Conservation (phyloP, 805 yeast genomes). For the Yamadazyma scolyti region DNA sequence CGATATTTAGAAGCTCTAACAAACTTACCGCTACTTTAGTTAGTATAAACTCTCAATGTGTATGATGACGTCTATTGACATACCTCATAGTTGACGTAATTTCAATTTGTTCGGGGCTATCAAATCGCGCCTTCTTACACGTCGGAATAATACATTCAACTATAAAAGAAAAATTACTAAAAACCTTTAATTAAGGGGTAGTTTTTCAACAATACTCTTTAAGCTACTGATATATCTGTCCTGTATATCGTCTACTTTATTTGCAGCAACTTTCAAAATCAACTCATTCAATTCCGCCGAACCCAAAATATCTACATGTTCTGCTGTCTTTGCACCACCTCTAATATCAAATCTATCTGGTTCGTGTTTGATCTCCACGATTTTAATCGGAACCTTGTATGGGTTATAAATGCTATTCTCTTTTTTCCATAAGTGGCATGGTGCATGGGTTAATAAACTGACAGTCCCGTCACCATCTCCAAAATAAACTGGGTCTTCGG, state of each 20-base stretch:
- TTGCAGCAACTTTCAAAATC: slow-evolving; percentile 76
- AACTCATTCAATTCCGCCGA: slow-evolving; percentile 89
- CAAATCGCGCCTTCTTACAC: too few relatives aligned
- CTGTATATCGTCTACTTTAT: slow-evolving; percentile 65
- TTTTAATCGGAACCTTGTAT: slow-evolving; percentile 62
- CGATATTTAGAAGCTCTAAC: slow-evolving; percentile 97
- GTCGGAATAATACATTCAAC: neutral
- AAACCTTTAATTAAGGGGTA: slow-evolving; percentile 17
- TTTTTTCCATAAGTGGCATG: slow-evolving; percentile 89
- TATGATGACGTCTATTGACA: too few relatives aligned
- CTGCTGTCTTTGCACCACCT: slow-evolving; percentile 97
- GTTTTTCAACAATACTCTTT: slow-evolving; percentile 53
- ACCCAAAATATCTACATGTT: slow-evolving; percentile 95
- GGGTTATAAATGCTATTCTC: slow-evolving; percentile 72
- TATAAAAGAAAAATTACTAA: neutral
- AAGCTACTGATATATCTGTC: slow-evolving; percentile 58
- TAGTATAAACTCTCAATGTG: slow-evolving; percentile 3
- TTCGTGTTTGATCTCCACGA: slow-evolving; percentile 89
- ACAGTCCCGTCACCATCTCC: slow-evolving; percentile 98
- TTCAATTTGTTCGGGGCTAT: neutral
- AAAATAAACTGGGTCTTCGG: slow-evolving; percentile 62
- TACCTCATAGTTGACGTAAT: slow-evolving; percentile 7
- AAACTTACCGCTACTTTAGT: slow-evolving; percentile 61
- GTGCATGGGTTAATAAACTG: slow-evolving; percentile 77
- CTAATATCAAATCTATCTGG: slow-evolving; percentile 92